Conservation (phyloP, 164 flowering plant species). For the Kalanchoe fedtschenkoi region DNA sequence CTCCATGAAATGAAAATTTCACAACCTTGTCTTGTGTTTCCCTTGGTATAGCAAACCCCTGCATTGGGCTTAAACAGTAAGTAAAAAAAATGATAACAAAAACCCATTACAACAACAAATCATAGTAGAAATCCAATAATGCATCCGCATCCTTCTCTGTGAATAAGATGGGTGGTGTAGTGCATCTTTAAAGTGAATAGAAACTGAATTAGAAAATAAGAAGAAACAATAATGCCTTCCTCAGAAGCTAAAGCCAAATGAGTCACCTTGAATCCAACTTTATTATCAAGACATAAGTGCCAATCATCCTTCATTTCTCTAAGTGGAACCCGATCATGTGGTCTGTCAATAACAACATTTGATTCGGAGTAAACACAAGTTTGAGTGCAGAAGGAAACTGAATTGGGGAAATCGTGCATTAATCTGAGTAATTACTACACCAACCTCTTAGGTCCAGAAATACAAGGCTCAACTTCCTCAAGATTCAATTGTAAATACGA, state of each 20-base stretch:
- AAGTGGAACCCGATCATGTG: conserved; percentile 4
- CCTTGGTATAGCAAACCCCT: conserved; percentile 90
- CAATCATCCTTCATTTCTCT: conserved; percentile 9
- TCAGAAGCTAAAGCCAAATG: neutral
- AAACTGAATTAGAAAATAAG: too few species aligned
- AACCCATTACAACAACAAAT: neutral
- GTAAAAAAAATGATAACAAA: neutral
- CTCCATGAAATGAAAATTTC: conserved; percentile 76
- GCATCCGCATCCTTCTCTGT: neutral
- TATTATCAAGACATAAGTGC: conserved; percentile 8
- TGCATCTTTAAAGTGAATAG: too few species aligned
- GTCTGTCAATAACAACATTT: conserved; percentile 2
- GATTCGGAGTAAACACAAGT: neutral
- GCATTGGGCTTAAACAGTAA: neutral
- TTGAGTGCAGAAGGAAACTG: neutral
- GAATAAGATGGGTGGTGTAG: too few species aligned
- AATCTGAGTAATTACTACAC: neutral
- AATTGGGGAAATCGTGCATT: neutral
- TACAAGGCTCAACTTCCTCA: conserved; percentile 8
- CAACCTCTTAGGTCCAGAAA: conserved; percentile 6
- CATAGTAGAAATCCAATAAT: neutral
- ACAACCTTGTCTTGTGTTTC: conserved; percentile 71
- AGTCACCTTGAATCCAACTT: conserved; percentile 7
- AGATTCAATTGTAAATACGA: conserved; percentile 7
- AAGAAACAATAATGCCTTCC: too few species aligned